Conservation (phyloP, 441 rosid genomes). For the Euphorbia celastroides region DNA sequence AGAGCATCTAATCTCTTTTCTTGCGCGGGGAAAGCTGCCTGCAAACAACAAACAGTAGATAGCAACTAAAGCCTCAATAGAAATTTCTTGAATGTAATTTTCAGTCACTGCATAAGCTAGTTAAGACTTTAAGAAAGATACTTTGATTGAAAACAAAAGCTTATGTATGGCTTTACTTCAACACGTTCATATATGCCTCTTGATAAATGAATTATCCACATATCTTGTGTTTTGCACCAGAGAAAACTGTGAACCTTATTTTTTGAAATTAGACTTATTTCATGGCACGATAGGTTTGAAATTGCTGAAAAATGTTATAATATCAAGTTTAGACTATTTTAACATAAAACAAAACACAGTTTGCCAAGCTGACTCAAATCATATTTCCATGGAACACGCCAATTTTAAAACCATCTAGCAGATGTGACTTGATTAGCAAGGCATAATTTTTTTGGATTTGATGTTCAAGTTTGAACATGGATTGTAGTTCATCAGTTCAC, state of each 20-base stretch:
- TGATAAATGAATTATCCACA: not conserved
- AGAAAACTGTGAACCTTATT: not conserved
- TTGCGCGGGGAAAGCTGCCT: conserved; percentile 93
- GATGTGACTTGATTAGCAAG: not conserved
- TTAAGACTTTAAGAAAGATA: not conserved
- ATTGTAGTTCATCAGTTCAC: not conserved
- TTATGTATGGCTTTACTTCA: not conserved
- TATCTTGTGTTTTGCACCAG: not conserved
- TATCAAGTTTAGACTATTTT: not conserved
- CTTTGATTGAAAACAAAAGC: not conserved
- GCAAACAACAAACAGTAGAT: conserved; percentile 19
- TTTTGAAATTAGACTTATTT: not conserved
- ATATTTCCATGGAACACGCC: not conserved
- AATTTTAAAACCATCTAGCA: not conserved
- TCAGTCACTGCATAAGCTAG: not conserved
- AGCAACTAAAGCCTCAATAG: conserved; percentile 3
- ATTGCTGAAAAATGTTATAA: not conserved
- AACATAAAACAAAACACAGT: not conserved
- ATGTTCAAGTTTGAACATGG: not conserved
- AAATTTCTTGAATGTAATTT: not conserved
- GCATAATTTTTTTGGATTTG: not conserved
- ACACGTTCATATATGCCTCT: not conserved
- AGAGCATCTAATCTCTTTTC: conserved; percentile 93
- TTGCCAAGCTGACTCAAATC: not conserved
- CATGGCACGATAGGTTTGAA: not conserved